phyloP scores from a whole-genome alignment of 108 stramenopile genomes.

The Mediolabrus comicus region DNA sequence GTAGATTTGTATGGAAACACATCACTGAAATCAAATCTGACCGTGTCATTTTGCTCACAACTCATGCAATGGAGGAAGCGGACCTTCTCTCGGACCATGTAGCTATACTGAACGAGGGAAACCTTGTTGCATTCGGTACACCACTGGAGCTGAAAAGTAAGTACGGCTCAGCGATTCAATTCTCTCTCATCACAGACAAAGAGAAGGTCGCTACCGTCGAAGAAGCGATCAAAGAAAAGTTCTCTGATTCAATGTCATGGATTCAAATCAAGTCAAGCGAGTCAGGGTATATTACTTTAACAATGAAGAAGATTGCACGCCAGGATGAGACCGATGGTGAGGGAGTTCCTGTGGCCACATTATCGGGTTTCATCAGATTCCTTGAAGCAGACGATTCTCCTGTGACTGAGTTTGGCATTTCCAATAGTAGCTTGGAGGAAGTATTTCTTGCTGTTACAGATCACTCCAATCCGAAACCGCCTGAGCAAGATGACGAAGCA shows the following conservation, averaged over 20 bases:
- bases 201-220: constrained; percentile 22
- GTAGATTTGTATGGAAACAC: constrained; percentile 69
- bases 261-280: constrained; percentile 22
- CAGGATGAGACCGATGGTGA: constrained; percentile 17
- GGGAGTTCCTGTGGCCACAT: constrained; percentile 38
- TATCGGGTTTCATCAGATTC: constrained; percentile 45
- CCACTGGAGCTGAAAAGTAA: constrained; percentile 55
- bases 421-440: constrained; percentile 61
- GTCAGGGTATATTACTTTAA: constrained; percentile 46
- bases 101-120: constrained; percentile 80
- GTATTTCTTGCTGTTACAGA: constrained; percentile 56
- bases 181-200: constrained; percentile 44
- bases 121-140: constrained; percentile 50
- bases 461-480: constrained; percentile 6
- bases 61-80: constrained; percentile 96
- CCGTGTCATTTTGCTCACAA: constrained; percentile 82
- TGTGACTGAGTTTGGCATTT: constrained; percentile 57
- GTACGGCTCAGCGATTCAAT: constrained; percentile 45
- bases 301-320: constrained; percentile 32
- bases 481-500: background rate
- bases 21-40: constrained; percentile 52
- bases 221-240: constrained; percentile 18
- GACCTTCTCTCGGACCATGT: constrained; percentile 89
- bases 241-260: constrained; percentile 17
- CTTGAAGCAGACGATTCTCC: constrained; percentile 42